Evolutionary conservation across 176 grass and related monocot genomes (phyloP), one percentile per base, ranked within the genome.

Genomic region (Panicum miliaceum): DNA sequence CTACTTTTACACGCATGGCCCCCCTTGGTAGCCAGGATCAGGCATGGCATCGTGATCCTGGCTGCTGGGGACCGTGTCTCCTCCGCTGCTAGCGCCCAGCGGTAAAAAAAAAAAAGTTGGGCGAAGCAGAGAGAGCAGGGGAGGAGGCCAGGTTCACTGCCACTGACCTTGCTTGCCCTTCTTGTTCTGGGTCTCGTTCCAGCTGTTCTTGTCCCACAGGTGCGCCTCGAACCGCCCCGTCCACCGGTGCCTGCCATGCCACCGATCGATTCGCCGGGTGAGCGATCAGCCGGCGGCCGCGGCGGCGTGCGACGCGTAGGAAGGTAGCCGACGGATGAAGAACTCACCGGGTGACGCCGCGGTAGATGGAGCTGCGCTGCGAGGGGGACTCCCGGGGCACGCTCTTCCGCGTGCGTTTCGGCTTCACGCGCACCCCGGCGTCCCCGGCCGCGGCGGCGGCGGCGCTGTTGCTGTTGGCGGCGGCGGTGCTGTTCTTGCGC

Each of bases 221-320:
- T 97, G 92, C 20, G 95, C 95, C 95, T 97, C 92, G 88, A 87
- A 94, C 75, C 95, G 73, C 35, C 95, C 95, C 43, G 95, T 97
- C 90, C 92, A 94, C 68, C 95, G 86, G 84, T 97, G 95, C 78
- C 94, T 97, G 62, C 40, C 45, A 18, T 1, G 11, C 13, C 40
- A 5, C 34, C 64, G 66, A 50, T 14, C 46, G 43, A 50, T 35
- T 16, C 3, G 4, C 10, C 40, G 40, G 10, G 57, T 13, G 58
- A 27, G 13, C 10, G 45, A 2, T 18, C 23, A 68, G 2, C 22
- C 8, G 41, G 41, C 40, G 40, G 41, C 41, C 41, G 6, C 8
- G 41, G 41, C 41, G 9, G 7, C 41, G n/a, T n/a, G n/a, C n/a
- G n/a, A 9, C 41, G 41, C 41, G 29, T 32, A 32, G 29, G 7